phyloP scores from a whole-genome alignment of 2,329 filamentous ascomycete genomes.

The Ophiostoma populinum region DNA sequence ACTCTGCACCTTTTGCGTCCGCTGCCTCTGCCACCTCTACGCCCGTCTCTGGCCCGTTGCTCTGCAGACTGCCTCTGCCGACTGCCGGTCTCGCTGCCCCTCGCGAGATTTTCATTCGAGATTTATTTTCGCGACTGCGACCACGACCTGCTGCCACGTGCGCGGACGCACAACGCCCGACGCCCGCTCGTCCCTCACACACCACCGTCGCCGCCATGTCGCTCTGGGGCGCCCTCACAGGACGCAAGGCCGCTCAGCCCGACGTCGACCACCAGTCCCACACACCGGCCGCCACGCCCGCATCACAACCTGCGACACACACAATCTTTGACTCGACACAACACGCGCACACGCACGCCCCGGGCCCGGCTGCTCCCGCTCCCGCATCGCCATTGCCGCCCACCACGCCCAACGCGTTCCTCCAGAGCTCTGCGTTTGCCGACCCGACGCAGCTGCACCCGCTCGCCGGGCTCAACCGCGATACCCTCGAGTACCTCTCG shows the following conservation, averaged over 20 bases:
- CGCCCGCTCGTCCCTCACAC: not conserved
- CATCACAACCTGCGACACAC: conserved; percentile 17
- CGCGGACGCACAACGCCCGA: no score
- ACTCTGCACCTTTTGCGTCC: no score
- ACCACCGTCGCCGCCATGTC: conserved; percentile 23
- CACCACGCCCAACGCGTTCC: conserved; percentile 68
- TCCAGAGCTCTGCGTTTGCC: conserved; percentile 57
- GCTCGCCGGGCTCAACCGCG: conserved; percentile 79
- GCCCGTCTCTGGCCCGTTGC: no score
- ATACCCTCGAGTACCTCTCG: conserved; percentile 84
- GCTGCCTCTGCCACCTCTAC: no score
- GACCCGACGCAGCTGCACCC: conserved; percentile 85
- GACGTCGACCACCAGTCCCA: conserved; percentile 20
- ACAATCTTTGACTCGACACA: conserved; percentile 46
- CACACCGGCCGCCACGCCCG: no score
- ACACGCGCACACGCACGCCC: conserved; percentile 1
- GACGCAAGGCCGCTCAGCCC: conserved; percentile 29
- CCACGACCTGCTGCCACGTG: no score
- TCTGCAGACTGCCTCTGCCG: no score
- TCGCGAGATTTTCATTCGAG: no score
- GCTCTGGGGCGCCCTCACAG: conserved; percentile 45
- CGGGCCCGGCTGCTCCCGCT: not conserved
- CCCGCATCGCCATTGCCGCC: not conserved
- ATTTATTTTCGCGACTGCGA: not conserved
- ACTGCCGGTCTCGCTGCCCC: no score